Conservation (phyloP, 768 basidiomycete genomes). For the Tricholoma sp. region DNA sequence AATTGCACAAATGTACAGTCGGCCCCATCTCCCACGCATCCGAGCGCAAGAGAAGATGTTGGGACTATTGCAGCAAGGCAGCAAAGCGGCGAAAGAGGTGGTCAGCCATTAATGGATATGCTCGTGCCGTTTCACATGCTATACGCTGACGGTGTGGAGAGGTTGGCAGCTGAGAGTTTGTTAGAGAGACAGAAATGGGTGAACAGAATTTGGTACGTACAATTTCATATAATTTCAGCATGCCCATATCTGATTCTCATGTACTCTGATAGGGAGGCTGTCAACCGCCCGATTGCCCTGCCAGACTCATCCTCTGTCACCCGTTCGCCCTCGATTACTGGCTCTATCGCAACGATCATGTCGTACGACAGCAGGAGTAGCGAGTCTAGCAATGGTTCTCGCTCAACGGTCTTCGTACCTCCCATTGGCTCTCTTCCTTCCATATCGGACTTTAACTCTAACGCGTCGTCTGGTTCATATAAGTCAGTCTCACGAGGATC, state of each 20-base stretch:
- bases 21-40: conserved; percentile 77
- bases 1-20: conserved; percentile 86
- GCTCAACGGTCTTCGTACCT: conserved; percentile 74
- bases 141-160: conserved; percentile 85
- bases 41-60: conserved; percentile 77
- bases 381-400: conserved; percentile 48
- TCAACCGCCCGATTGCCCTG: conserved; percentile 50
- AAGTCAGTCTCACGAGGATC: conserved; percentile 31
- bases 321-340: conserved; percentile 39
- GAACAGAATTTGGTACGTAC: conserved; percentile 75
- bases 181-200: conserved; percentile 89
- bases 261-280: conserved; percentile 59
- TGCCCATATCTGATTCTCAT: conserved; percentile 1
- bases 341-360: conserved; percentile 64
- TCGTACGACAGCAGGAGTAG: conserved; percentile 46
- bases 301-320: conserved; percentile 46
- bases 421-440: conserved; percentile 69
- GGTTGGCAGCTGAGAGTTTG: conserved; percentile 85
- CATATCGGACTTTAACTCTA: conserved; percentile 53
- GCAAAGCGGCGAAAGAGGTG: conserved; percentile 46
- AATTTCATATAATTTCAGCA: conserved; percentile 4
- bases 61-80: conserved; percentile 76
- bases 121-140: conserved; percentile 89
- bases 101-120: conserved; percentile 57
- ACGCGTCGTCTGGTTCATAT: conserved; percentile 20